phyloP scores from a whole-genome alignment of 2,329 filamentous ascomycete species.

The Colletotrichum gloeosporioides region DNA sequence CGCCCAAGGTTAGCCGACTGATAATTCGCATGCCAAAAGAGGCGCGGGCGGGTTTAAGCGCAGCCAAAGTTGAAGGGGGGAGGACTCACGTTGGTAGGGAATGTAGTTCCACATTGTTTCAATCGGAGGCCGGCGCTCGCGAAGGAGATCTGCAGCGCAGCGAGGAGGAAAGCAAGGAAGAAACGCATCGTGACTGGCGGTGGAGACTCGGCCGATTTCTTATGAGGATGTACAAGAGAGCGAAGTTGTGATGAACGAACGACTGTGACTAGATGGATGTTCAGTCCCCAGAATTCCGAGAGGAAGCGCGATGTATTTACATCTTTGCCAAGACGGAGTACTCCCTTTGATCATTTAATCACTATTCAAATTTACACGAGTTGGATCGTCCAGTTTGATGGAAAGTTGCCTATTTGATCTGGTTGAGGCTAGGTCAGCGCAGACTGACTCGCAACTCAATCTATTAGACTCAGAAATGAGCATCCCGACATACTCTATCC shows the following conservation, averaged over 20 bases:
- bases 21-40: accelerated
- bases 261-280: not conserved
- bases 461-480: not conserved
- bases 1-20: not conserved
- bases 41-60: not conserved
- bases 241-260: not conserved
- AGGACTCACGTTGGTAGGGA: not conserved
- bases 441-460: not conserved
- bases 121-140: not conserved
- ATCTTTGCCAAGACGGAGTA: not conserved
- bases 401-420: not conserved
- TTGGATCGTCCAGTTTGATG: not conserved
- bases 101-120: not conserved
- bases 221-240: not conserved
- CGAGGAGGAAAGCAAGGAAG: not conserved
- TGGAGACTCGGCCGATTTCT: not conserved
- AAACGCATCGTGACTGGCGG: not conserved
- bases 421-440: not conserved
- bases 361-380: not conserved
- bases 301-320: not conserved
- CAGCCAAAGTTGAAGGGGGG: not conserved
- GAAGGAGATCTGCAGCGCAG: not conserved
- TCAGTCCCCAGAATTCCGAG: not conserved
- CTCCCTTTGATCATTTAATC: too few species aligned
- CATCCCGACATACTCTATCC: not conserved